Evolutionary conservation across 169 alveolate species (phyloP).

Genomic region (Plasmodium cynomolgi): DNA sequence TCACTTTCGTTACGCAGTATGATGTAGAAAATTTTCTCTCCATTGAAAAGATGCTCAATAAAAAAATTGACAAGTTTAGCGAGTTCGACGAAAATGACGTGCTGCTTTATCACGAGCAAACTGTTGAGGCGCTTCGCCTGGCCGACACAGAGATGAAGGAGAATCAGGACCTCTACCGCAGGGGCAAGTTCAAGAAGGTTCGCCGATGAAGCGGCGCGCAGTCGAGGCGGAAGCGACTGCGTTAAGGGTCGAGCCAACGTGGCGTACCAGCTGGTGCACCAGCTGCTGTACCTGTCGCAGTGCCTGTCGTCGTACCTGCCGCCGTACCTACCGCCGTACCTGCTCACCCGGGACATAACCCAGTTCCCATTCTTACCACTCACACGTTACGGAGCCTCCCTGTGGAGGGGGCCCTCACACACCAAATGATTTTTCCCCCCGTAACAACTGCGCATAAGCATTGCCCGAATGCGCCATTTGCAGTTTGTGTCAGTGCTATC

Average conservation of each 20-base stretch:
- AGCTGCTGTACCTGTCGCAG: too few relatives aligned
- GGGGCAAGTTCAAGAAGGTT: constrained; percentile 25
- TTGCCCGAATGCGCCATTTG: not conserved
- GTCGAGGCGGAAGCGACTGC: not conserved
- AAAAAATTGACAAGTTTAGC: constrained; percentile 78
- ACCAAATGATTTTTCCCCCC: not conserved
- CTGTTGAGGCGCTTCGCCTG: constrained; percentile 87
- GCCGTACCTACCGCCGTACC: too few relatives aligned
- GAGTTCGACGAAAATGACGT: constrained; percentile 86
- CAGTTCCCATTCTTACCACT: not conserved
- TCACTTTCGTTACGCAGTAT: constrained; percentile 96
- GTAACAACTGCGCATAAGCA: not conserved
- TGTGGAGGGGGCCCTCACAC: not conserved
- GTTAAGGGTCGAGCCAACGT: not conserved
- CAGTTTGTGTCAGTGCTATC: not conserved
- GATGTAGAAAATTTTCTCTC: constrained; percentile 78
- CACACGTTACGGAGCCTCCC: not conserved
- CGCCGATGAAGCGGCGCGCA: not conserved
- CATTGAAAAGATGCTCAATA: constrained; percentile 68
- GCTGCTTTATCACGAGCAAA: constrained; percentile 86
- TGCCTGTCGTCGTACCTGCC: too few relatives aligned
- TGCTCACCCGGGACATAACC: not conserved
- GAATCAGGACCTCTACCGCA: constrained; percentile 42
- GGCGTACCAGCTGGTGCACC: too few relatives aligned
- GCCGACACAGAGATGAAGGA: constrained; percentile 67